Evolutionary conservation across 257 asterid genomes (phyloP).

Genomic region (Capsicum baccatum): DNA sequence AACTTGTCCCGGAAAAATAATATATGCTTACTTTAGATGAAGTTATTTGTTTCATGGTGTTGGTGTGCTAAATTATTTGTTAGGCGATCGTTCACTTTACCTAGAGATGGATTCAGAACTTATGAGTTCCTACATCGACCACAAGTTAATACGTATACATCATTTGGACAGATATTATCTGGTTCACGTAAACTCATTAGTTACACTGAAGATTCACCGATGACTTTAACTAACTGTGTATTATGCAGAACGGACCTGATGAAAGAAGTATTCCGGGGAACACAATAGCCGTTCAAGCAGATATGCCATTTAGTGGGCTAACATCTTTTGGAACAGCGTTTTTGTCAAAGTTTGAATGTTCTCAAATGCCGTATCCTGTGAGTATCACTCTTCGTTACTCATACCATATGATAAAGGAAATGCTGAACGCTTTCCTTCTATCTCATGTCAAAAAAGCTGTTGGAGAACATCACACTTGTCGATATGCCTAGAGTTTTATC

Average conservation of each 20-base stretch:
- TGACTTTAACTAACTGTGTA: too few species aligned
- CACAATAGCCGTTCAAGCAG: conserved; percentile 96
- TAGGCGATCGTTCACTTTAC: too few species aligned
- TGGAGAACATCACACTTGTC: conserved; percentile 55
- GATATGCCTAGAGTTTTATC: too few species aligned
- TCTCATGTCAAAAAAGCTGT: conserved; percentile 36
- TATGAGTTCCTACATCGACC: too few species aligned
- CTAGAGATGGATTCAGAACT: too few species aligned
- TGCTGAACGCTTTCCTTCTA: conserved; percentile 23
- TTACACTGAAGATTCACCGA: too few species aligned
- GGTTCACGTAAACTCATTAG: too few species aligned
- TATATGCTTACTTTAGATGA: too few species aligned
- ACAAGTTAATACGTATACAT: neutral
- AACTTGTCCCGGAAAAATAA: too few species aligned
- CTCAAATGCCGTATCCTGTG: conserved; percentile 62
- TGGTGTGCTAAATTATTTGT: too few species aligned
- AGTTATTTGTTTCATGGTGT: too few species aligned
- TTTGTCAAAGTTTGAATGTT: conserved; percentile 60
- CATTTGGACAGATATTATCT: neutral
- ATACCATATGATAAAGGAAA: neutral
- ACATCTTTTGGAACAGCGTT: conserved; percentile 70
- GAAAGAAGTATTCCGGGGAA: conserved; percentile 97
- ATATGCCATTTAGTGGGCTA: conserved; percentile 93
- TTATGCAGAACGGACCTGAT: too few species aligned
- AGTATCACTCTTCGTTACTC: conserved; percentile 28